Base-by-base conservation (phyloP, 1,284 basidiomycete species). In the Tilletia setariae region DNA sequence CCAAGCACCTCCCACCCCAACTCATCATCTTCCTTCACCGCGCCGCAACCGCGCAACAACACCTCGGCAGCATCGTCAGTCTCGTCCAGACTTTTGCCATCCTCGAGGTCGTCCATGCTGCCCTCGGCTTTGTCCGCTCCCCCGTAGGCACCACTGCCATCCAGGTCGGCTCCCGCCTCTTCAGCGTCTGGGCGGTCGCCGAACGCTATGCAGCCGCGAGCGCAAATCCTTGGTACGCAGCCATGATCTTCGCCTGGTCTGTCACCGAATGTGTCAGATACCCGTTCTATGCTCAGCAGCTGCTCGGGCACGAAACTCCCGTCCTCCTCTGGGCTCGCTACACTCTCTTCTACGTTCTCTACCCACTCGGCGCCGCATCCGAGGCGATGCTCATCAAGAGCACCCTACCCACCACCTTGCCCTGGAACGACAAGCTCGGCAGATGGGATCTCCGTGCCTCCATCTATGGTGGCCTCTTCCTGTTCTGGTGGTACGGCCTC, bases 241-340 rank as follows among this genome's bases (percentile, higher is more conserved):
- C 90, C 64, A 95, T 97, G 93, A 87, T 98, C 66, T 84, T 96
- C 72, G 92, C 95, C 0, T 99, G 95, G 95, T 90, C 91, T 1
- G 76, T 91, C 68, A 93, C 94, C 49, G 95, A 99, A 83, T 88
- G 93, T 66, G 89, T 96, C 71, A 91, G 95, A 32, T 98, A 98
- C 84, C 84, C 89, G 8, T 96, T 91, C 86, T 99, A 98, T 84
- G 89, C 90, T 2, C 86, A 87, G 77, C 86, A 86, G 62, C 87
- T 97, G 2, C 74, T 78, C 43, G 70, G 70, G 28, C 63, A 71
- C 7, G 77, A 76, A 2, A 70, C 71, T 19, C 66, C 68, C 21
- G 72, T 71, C 23, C 68, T 80, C 13, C 76, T 81, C 19, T 82
- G 80, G 80, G 74, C 75, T 44, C 68, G 94, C 66, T 98, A 98